A percentile compares a stretch with the other conserved stretches of the same genome.
phyloP scores from a whole-genome alignment of 225 moss, liverwort and hornwort species.

The Anthoceros angustus region DNA sequence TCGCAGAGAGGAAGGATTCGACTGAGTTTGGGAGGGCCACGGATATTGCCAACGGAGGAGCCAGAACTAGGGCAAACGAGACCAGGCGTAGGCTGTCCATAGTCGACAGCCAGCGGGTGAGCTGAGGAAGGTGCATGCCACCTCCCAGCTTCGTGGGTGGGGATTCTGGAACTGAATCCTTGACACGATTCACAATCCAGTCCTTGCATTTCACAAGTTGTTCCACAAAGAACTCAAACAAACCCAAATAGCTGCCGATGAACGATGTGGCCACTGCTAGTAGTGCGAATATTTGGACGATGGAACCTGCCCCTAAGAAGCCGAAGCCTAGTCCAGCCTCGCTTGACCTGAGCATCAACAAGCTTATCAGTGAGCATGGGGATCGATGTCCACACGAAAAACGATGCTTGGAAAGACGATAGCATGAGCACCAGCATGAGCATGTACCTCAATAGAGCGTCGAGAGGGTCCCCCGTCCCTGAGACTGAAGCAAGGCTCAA shows the following conservation, averaged over 20 bases:
- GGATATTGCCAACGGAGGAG: neutral
- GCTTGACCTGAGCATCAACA: slow-evolving; percentile 19
- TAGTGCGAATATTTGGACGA: slow-evolving; percentile 32
- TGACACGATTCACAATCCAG: neutral
- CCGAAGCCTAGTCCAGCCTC: slow-evolving; percentile 20
- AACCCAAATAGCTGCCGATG: slow-evolving; percentile 37
- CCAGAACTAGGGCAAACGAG: neutral
- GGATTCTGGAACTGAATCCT: neutral
- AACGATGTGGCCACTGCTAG: slow-evolving; percentile 44
- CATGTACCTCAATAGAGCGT: slow-evolving; percentile 34
- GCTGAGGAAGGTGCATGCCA: neutral
- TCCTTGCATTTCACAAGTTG: slow-evolving; percentile 20
- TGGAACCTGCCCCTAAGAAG: slow-evolving; percentile 12
- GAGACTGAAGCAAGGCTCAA: slow-evolving; percentile 29
- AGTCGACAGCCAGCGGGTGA: neutral
- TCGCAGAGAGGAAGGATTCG: neutral
- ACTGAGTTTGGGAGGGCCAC: neutral
- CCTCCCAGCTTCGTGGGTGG: neutral
- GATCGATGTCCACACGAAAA: neutral
- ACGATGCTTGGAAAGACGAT: neutral
- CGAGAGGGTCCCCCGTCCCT: slow-evolving; percentile 29
- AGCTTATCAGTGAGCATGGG: neutral
- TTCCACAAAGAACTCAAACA: slow-evolving; percentile 45
- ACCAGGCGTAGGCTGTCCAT: neutral
- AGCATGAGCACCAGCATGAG: neutral